Percentiles rank a stretch among this genome's conserved stretches.
phyloP scores from a whole-genome alignment of 805 yeast species.

The Kuraishia piskuri region DNA sequence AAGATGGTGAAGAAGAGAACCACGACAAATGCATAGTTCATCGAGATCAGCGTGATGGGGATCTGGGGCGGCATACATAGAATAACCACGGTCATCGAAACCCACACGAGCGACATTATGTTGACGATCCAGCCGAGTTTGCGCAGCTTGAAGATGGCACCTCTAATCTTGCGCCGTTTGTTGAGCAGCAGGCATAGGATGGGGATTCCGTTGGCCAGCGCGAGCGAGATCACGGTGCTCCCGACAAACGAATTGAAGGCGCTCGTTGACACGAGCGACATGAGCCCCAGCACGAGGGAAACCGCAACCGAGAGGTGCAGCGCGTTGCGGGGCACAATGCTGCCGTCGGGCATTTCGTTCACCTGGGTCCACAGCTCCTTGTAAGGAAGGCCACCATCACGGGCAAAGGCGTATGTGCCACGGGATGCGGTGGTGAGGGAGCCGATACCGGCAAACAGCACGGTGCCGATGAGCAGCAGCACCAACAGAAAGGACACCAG shows the following conservation, averaged over 20 bases:
- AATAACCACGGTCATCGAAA: slow-evolving; percentile 45
- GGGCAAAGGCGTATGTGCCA: slow-evolving; percentile 73
- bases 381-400: slow-evolving; percentile 75
- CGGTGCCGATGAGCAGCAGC: slow-evolving; percentile 58
- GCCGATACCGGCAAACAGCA: slow-evolving; percentile 70
- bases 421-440: slow-evolving; percentile 76
- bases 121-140: slow-evolving; percentile 60
- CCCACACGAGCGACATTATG: slow-evolving; percentile 50
- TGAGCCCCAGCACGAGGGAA: slow-evolving; percentile 48
- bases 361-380: slow-evolving; percentile 59
- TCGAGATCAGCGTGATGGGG: slow-evolving; percentile 35
- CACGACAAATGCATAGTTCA: slow-evolving; percentile 65
- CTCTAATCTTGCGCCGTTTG: slow-evolving; percentile 51
- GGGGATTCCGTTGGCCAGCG: slow-evolving; percentile 73
- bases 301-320: slow-evolving; percentile 55
- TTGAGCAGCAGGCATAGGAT: slow-evolving; percentile 53
- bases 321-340: slow-evolving; percentile 64
- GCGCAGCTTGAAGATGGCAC: slow-evolving; percentile 58
- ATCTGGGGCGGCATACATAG: slow-evolving; percentile 68
- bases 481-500: slow-evolving; percentile 63
- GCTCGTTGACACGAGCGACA: slow-evolving; percentile 61
- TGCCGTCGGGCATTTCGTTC: slow-evolving; percentile 40
- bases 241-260: slow-evolving; percentile 84
- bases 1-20: slow-evolving; percentile 37
- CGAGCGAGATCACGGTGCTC: slow-evolving; percentile 66